Evolutionary conservation across 495 filamentous ascomycete genomes (phyloP).

Genomic region (Neurospora terricola): DNA sequence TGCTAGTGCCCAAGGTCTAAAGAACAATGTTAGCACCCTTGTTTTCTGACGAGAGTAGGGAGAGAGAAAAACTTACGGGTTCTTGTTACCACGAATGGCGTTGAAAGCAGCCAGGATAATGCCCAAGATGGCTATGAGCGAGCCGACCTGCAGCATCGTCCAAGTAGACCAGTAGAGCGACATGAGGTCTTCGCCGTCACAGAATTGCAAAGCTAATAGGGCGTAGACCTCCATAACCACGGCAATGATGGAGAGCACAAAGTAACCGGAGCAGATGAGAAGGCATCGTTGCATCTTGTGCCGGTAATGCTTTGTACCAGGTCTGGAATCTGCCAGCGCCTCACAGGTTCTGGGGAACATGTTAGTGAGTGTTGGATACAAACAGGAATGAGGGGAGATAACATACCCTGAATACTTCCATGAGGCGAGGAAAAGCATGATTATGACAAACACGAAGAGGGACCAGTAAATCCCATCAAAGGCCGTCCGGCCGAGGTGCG

Average conservation of each 20-base stretch:
- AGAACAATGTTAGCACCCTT: neutral
- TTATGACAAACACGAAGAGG: conserved; percentile 30
- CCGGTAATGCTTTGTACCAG: conserved; percentile 3
- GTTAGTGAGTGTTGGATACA: neutral
- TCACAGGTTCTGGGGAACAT: neutral
- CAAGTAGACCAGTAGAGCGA: conserved; percentile 39
- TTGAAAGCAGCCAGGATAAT: conserved; percentile 32
- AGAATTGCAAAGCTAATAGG: conserved; percentile 35
- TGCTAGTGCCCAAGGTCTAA: conserved; percentile 35
- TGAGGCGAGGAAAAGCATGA: conserved; percentile 29
- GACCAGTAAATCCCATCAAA: conserved; percentile 40
- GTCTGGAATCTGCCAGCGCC: neutral
- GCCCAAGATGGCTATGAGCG: conserved; percentile 39
- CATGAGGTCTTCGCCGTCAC: conserved; percentile 40
- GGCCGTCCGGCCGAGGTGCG: conserved; percentile 25
- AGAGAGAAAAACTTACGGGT: conserved; percentile 21
- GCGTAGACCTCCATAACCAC: conserved; percentile 34
- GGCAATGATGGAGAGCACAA: conserved; percentile 20
- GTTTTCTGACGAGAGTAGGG: neutral
- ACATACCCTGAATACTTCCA: conserved; percentile 33
- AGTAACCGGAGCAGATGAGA: conserved; percentile 21
- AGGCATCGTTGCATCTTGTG: conserved; percentile 22
- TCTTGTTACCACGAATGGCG: conserved; percentile 24
- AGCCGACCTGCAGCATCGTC: conserved; percentile 37
- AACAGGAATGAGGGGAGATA: neutral